Percentiles rank a stretch among this genome's conserved stretches.
Evolutionary conservation across 2,329 filamentous ascomycete species (phyloP).

Genomic region (Penicillium sp.): DNA sequence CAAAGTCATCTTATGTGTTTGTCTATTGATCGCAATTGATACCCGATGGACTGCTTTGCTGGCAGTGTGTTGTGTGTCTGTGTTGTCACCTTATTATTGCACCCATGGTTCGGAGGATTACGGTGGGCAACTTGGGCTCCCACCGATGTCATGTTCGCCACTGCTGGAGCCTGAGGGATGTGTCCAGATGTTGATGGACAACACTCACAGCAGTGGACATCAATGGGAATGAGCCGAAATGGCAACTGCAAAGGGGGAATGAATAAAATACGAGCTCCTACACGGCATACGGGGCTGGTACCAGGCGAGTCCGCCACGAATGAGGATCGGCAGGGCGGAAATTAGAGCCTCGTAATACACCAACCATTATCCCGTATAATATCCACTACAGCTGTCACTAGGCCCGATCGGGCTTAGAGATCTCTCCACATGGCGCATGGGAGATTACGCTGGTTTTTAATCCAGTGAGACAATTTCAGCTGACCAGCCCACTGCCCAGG

Average conservation of each 20-base stretch:
- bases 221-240: too few species aligned
- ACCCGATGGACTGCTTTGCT: neutral
- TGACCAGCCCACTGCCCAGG: neutral
- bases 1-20: neutral
- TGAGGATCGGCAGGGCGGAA: constrained; percentile 26
- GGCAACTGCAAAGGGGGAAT: neutral
- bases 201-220: neutral
- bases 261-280: neutral
- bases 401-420: constrained; percentile 11
- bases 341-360: constrained; percentile 7
- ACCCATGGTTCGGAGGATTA: neutral
- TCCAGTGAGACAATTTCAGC: neutral
- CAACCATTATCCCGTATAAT: neutral
- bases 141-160: neutral
- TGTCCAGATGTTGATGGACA: neutral
- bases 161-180: neutral
- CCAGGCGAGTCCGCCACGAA: neutral
- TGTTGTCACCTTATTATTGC: neutral
- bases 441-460: neutral
- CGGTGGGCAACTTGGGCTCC: neutral
- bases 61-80: neutral
- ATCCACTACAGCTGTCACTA: constrained; percentile 11
- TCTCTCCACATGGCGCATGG: constrained; percentile 21
- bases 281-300: neutral
- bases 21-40: too few species aligned